Evolutionary conservation across 2,329 filamentous ascomycete genomes (phyloP).

Genomic region (Fusarium sp.): DNA sequence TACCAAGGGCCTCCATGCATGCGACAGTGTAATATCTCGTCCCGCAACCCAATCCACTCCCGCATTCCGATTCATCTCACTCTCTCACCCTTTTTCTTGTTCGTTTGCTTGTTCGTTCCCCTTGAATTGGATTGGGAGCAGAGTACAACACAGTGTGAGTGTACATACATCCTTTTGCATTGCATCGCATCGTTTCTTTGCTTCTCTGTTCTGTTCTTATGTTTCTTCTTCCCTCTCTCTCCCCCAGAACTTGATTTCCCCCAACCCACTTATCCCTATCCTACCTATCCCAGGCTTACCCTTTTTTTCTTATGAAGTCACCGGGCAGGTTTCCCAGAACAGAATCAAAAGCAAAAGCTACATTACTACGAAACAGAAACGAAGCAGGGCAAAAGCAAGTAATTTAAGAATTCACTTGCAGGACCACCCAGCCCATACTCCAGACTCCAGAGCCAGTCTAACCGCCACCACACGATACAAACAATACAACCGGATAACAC

Average conservation of each 20-base stretch:
- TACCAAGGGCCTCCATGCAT: conserved; percentile 23
- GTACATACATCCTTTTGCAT: neutral
- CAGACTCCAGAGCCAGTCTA: conserved; percentile 16
- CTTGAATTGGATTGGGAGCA: conserved; percentile 3
- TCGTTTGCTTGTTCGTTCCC: conserved; percentile 17
- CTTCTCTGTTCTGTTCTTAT: neutral
- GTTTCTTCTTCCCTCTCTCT: conserved; percentile 19
- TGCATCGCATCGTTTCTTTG: neutral
- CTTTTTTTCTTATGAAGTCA: conserved; percentile 29
- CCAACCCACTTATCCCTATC: conserved; percentile 31
- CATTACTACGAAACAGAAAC: conserved; percentile 19
- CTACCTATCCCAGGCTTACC: conserved; percentile 9
- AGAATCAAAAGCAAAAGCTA: conserved; percentile 23
- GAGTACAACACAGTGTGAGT: conserved; percentile 35
- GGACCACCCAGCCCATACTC: neutral
- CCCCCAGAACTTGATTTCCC: conserved; percentile 29
- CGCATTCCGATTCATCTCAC: conserved; percentile 37
- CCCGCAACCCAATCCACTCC: conserved; percentile 24
- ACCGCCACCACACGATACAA: conserved; percentile 24
- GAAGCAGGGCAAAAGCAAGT: conserved; percentile 31
- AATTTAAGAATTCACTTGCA: conserved; percentile 24
- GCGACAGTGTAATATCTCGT: conserved; percentile 32
- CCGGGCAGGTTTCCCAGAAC: conserved; percentile 27
- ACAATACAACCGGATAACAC: conserved; percentile 1
- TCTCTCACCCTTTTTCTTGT: conserved; percentile 9